Conservation (phyloP, 495 filamentous ascomycete species). For the Aspergillus homomorphus region DNA sequence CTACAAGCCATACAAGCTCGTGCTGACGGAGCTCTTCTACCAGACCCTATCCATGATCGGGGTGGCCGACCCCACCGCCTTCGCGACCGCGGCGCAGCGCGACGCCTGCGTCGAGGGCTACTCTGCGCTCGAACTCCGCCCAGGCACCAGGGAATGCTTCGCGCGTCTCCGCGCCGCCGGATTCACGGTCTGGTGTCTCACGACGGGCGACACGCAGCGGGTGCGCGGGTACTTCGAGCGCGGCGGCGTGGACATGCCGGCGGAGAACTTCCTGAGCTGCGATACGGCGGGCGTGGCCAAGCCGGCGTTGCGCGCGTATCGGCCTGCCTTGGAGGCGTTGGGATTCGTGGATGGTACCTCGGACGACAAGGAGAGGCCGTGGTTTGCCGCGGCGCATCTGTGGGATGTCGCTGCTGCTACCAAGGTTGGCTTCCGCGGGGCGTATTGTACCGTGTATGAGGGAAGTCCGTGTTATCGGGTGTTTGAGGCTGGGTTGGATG, state of each 20-base stretch:
- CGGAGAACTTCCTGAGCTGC: constrained; percentile 40
- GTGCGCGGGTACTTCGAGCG: constrained; percentile 39
- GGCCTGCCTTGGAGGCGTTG: constrained; percentile 16
- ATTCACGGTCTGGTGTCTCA: constrained; percentile 44
- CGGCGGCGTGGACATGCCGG: constrained; percentile 34
- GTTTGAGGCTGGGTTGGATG: constrained; percentile 24
- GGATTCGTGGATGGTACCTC: constrained; percentile 3
- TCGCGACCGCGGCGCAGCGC: constrained; percentile 34
- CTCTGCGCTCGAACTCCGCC: constrained; percentile 27
- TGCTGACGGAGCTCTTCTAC: constrained; percentile 38
- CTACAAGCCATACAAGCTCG: constrained; percentile 32
- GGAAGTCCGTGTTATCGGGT: constrained; percentile 25
- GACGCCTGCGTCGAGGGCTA: constrained; percentile 28
- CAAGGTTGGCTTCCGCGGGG: constrained; percentile 28
- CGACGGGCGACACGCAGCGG: constrained; percentile 34
- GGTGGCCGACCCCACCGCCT: constrained; percentile 28
- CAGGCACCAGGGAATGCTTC: constrained; percentile 29
- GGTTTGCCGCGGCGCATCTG: constrained; percentile 40
- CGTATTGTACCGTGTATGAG: constrained; percentile 31
- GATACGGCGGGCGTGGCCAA: constrained; percentile 33
- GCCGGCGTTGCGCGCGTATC: constrained; percentile 32
- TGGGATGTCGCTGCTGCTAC: constrained; percentile 37
- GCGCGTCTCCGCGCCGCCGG: constrained; percentile 29
- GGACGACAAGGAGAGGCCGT: constrained; percentile 14
- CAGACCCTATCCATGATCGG: constrained; percentile 38